Evolutionary conservation across 208 protist genomes (phyloP).

Genomic region (Acanthamoeba triangularis): DNA sequence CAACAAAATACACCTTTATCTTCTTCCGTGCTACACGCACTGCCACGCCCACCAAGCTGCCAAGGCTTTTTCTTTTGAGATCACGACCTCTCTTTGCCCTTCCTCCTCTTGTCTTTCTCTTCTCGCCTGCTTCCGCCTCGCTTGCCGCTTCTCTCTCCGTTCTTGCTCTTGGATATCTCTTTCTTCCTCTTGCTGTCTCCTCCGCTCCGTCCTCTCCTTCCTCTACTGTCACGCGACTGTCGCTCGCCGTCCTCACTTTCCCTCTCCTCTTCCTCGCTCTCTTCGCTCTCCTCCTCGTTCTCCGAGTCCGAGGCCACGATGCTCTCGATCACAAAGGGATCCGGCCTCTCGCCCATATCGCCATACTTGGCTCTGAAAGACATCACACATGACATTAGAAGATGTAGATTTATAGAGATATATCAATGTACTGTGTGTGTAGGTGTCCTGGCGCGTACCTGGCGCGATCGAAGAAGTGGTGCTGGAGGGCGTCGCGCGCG

Average conservation of each 20-base stretch:
- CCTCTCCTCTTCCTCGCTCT: not conserved
- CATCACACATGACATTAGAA: not conserved
- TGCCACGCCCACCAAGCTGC: no score
- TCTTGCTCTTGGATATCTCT: not conserved
- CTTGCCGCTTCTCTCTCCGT: not conserved
- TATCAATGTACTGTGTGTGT: not conserved
- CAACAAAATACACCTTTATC: no score
- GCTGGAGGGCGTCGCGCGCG: conserved; percentile 85
- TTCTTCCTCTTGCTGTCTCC: not conserved
- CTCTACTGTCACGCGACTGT: not conserved
- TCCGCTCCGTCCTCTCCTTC: not conserved
- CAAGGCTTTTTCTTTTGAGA: no score
- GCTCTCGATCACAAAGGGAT: conserved; percentile 10
- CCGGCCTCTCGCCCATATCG: conserved; percentile 1
- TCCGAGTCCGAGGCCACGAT: conserved; percentile 19
- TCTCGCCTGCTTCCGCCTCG: not conserved
- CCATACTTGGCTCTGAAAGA: not conserved
- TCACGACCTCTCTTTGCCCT: not conserved
- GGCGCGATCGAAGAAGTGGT: conserved; percentile 85
- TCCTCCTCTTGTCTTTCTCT: not conserved
- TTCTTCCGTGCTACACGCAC: no score
- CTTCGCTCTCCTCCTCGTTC: not conserved
- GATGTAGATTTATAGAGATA: no score
- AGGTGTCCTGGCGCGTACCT: not conserved
- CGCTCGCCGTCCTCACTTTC: not conserved